Percentiles rank a stretch among this genome's conserved stretches.
Evolutionary conservation across 177 flowering plant genomes (phyloP).

Genomic region (Telopea speciosissima): DNA sequence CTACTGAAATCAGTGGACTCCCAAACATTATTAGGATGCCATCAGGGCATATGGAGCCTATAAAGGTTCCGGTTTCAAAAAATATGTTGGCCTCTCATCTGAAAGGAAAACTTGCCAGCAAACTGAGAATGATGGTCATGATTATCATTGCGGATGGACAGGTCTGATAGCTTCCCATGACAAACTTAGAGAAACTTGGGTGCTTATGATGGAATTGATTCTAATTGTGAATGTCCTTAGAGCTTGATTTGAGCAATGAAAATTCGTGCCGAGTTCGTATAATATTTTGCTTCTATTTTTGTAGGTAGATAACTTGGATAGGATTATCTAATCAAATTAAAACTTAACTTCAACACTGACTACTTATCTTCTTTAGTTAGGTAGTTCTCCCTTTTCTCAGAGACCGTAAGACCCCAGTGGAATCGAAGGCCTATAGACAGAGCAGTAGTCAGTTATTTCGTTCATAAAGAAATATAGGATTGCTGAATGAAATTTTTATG

Average conservation of each 20-base stretch:
- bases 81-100: constrained; percentile 79
- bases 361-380: no score
- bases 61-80: constrained; percentile 80
- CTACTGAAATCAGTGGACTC: constrained; percentile 49
- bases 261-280: not conserved
- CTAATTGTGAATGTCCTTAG: not conserved
- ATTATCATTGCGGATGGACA: constrained; percentile 67
- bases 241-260: not conserved
- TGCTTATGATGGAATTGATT: no score
- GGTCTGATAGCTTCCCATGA: constrained; percentile 37
- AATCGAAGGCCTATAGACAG: no score
- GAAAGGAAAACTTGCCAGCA: constrained; percentile 39
- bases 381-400: no score
- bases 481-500: not conserved
- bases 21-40: constrained; percentile 62
- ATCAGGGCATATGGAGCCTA: constrained; percentile 65
- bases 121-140: constrained; percentile 53
- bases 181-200: not conserved
- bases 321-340: not conserved
- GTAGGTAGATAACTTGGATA: no score
- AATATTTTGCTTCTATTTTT: no score
- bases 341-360: not conserved
- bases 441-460: not conserved
- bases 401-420: no score
- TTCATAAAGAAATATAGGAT: no score